Evolutionary conservation across 1,284 basidiomycete genomes (phyloP).

Genomic region (Exobasidium cylindrosporum): DNA sequence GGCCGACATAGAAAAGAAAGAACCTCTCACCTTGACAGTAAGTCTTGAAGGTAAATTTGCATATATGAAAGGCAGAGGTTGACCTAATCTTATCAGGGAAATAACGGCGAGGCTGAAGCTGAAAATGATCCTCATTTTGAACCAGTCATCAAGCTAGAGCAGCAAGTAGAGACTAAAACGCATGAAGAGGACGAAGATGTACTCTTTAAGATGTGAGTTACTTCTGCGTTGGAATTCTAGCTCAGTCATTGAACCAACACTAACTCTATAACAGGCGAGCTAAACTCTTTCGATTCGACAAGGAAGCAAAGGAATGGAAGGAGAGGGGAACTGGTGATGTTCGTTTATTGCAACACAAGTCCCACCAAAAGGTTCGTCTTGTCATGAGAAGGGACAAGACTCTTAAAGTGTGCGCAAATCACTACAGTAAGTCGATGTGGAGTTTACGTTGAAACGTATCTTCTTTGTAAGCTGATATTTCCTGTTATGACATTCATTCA

Average conservation of each 20-base stretch:
- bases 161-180: conserved; percentile 91
- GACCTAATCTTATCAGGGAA: background rate
- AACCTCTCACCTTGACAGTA: background rate
- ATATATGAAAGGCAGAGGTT: no score
- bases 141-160: conserved; percentile 94
- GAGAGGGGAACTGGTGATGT: conserved; percentile 65
- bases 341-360: conserved; percentile 67
- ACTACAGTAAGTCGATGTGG: conserved; percentile 69
- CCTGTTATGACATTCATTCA: conserved; percentile 57
- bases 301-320: conserved; percentile 85
- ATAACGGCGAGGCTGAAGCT: conserved; percentile 61
- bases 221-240: background rate
- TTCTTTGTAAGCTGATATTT: no score
- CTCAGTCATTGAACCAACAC: background rate
- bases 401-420: conserved; percentile 98
- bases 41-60: no score
- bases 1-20: background rate
- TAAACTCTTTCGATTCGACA: conserved; percentile 95
- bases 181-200: conserved; percentile 90
- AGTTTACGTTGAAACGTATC: background rate
- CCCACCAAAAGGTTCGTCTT: conserved; percentile 82
- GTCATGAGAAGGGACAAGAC: conserved; percentile 99
- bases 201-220: conserved; percentile 88
- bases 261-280: conserved; percentile 74
- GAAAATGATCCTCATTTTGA: conserved; percentile 89